Percentiles rank a stretch among this genome's conserved stretches.
Conservation (phyloP, 148 eudicot genomes). For the Heliosperma pusillum region DNA sequence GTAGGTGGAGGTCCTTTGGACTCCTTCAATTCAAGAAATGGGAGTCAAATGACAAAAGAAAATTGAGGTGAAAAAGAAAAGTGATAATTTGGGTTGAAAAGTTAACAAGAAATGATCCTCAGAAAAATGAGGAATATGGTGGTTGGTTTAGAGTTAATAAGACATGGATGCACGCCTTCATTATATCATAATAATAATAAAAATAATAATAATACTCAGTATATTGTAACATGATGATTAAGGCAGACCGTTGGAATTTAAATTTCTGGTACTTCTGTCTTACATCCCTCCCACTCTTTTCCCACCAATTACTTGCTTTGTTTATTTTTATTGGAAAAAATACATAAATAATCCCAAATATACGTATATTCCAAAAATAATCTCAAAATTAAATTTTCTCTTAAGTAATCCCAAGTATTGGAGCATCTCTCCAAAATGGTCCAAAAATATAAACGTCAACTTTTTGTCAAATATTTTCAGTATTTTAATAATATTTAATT, state of each 20-base stretch:
- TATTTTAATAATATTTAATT: no score
- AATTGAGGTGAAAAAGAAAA: conserved; percentile 10
- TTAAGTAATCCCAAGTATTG: no score
- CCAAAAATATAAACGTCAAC: no score
- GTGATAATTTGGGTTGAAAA: not conserved
- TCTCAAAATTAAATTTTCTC: no score
- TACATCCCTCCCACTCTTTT: not conserved
- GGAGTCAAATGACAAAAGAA: conserved; percentile 14
- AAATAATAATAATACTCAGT: no score
- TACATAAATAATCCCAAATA: no score
- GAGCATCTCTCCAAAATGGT: no score
- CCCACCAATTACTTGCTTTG: not conserved
- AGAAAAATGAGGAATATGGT: conserved; percentile 31
- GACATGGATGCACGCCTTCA: conserved; percentile 29
- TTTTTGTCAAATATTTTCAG: no score
- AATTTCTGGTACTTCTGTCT: conserved; percentile 18
- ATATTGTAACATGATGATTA: not conserved
- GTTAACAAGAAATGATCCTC: conserved; percentile 14
- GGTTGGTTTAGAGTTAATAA: conserved; percentile 7
- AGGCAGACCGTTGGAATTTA: conserved; percentile 28
- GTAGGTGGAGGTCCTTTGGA: conserved; percentile 15
- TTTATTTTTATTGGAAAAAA: no score
- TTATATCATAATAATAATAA: no score
- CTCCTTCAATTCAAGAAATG: conserved; percentile 18
- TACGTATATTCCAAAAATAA: no score